Percentiles rank a stretch among this genome's conserved stretches.
Conservation (phyloP, 2,329 filamentous ascomycete genomes). For the Pseudogymnoascus sp. region DNA sequence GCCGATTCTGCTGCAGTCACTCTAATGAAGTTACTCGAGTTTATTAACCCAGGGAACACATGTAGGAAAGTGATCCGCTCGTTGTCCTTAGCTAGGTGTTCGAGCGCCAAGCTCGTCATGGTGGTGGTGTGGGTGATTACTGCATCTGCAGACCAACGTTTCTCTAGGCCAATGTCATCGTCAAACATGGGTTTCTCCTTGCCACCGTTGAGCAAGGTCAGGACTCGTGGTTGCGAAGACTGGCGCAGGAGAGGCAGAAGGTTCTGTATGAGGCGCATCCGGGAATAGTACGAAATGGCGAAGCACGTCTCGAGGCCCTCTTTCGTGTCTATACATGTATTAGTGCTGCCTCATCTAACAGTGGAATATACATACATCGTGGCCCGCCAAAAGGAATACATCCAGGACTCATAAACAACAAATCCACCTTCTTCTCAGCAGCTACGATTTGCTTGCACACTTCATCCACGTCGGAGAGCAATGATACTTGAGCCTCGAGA, state of each 20-base stretch:
- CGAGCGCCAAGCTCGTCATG: slow-evolving; percentile 43
- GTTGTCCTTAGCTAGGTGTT: slow-evolving; percentile 39
- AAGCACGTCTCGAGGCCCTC: slow-evolving; percentile 49
- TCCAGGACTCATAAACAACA: slow-evolving; percentile 40
- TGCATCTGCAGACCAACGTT: slow-evolving; percentile 31
- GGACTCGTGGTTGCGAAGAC: slow-evolving; percentile 40
- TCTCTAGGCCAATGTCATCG: slow-evolving; percentile 32
- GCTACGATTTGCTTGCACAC: slow-evolving; percentile 38
- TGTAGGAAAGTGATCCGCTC: slow-evolving; percentile 37
- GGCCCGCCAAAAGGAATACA: slow-evolving; percentile 26
- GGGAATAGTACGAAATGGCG: slow-evolving; percentile 48
- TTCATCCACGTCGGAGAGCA: slow-evolving; percentile 43
- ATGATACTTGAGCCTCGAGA: slow-evolving; percentile 41
- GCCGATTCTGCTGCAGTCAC: neutral
- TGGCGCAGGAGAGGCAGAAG: slow-evolving; percentile 48
- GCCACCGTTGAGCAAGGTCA: slow-evolving; percentile 45
- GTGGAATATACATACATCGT: slow-evolving; percentile 16
- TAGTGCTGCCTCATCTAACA: slow-evolving; percentile 12
- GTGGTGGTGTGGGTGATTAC: slow-evolving; percentile 39
- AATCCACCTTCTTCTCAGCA: slow-evolving; percentile 38
- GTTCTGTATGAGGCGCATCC: slow-evolving; percentile 47
- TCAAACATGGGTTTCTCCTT: slow-evolving; percentile 44
- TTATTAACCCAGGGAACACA: slow-evolving; percentile 33
- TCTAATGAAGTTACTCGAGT: slow-evolving; percentile 20
- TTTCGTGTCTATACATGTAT: slow-evolving; percentile 38